Conservation (phyloP, 2,329 filamentous ascomycete species). For the Neopestalotiopsis sp. region DNA sequence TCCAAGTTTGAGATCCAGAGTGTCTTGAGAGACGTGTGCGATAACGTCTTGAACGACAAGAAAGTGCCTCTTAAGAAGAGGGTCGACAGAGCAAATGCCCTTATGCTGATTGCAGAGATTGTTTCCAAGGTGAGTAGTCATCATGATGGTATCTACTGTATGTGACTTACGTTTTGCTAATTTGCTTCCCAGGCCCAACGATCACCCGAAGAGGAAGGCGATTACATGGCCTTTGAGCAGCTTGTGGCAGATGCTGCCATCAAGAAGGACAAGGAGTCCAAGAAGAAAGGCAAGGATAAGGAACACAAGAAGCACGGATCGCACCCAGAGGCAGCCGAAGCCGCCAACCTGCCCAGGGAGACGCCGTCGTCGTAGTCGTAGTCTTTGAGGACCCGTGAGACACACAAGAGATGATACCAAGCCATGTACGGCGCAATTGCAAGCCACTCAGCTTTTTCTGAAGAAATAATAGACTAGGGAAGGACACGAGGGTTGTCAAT, state of each 20-base stretch:
- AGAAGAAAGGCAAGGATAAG: constrained; percentile 66
- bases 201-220: constrained; percentile 93
- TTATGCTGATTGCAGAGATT: constrained; percentile 87
- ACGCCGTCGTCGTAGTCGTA: constrained; percentile 20
- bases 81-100: constrained; percentile 86
- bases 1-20: constrained; percentile 98
- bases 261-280: constrained; percentile 89
- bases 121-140: constrained; percentile 74
- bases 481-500: background rate
- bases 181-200: constrained; percentile 70
- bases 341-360: constrained; percentile 25
- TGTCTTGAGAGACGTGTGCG: constrained; percentile 92
- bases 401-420: constrained; percentile 1
- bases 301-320: constrained; percentile 44
- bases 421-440: background rate
- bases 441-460: background rate
- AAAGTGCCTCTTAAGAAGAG: constrained; percentile 83
- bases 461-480: background rate
- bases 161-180: constrained; percentile 1
- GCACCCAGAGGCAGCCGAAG: constrained; percentile 24
- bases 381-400: background rate
- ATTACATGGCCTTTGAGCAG: constrained; percentile 98
- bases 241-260: constrained; percentile 94
- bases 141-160: background rate
- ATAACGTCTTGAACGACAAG: constrained; percentile 80